Evolutionary conservation across 768 basidiomycete genomes (phyloP).

Genomic region (Floccularia luteovirens): DNA sequence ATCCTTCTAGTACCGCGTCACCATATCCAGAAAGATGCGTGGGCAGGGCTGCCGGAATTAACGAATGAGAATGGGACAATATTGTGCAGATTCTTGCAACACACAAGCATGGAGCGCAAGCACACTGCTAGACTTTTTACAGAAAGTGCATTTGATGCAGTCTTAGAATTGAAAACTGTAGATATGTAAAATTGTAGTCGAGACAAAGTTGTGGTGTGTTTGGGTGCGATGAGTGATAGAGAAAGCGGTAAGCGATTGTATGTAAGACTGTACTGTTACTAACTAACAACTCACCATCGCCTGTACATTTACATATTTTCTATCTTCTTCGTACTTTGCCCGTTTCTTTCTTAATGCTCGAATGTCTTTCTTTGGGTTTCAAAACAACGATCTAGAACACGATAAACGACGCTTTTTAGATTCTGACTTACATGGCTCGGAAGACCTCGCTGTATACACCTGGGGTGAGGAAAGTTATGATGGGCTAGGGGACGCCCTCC

Average conservation of each 20-base stretch:
- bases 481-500: slow-evolving; percentile 79
- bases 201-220: not conserved
- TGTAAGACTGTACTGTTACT: too few species aligned
- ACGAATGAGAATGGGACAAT: slow-evolving; percentile 80
- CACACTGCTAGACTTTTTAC: slow-evolving; percentile 84
- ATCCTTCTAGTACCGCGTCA: slow-evolving; percentile 62
- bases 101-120: slow-evolving; percentile 98
- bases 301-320: not conserved
- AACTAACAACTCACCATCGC: not conserved
- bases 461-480: slow-evolving; percentile 92
- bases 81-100: slow-evolving; percentile 82
- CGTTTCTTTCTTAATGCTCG: slow-evolving; percentile 21
- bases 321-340: slow-evolving; percentile 1
- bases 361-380: slow-evolving; percentile 85
- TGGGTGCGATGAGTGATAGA: not conserved
- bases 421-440: slow-evolving; percentile 44
- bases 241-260: too few species aligned
- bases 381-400: slow-evolving; percentile 52
- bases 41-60: slow-evolving; percentile 92
- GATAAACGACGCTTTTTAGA: slow-evolving; percentile 52
- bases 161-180: not conserved
- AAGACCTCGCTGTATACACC: slow-evolving; percentile 85
- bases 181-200: not conserved
- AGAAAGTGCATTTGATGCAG: slow-evolving; percentile 46
- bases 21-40: slow-evolving; percentile 75